A percentile compares a stretch with the other conserved stretches of the same genome.
Evolutionary conservation across 2,329 filamentous ascomycete genomes (phyloP).

Genomic region (Exophiala oligosperma): DNA sequence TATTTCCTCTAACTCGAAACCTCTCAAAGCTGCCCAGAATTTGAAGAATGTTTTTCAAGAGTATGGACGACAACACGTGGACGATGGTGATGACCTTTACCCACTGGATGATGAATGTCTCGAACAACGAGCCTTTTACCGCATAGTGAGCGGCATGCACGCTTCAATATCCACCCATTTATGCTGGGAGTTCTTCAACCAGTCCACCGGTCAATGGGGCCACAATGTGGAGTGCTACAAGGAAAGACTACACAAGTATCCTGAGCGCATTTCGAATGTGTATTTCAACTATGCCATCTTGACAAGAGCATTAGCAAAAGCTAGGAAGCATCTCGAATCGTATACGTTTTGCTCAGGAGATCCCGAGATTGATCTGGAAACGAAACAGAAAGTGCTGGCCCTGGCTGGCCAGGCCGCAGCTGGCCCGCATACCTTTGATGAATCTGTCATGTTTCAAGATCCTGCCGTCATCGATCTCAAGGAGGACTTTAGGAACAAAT

Average conservation of each 20-base stretch:
- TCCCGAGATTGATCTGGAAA: conserved; percentile 71
- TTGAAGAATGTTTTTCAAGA: conserved; percentile 60
- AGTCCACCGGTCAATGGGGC: conserved; percentile 89
- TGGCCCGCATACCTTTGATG: conserved; percentile 80
- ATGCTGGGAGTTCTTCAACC: conserved; percentile 94
- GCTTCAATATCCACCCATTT: conserved; percentile 95
- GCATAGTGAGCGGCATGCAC: conserved; percentile 95
- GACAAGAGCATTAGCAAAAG: conserved; percentile 85
- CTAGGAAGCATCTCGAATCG: conserved; percentile 74
- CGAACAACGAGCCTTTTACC: conserved; percentile 98
- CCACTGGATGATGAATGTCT: conserved; percentile 89
- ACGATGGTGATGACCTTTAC: conserved; percentile 52
- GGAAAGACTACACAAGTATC: conserved; percentile 75
- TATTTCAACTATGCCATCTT: conserved; percentile 99
- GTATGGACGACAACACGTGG: conserved; percentile 54
- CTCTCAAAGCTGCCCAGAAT: conserved; percentile 57
- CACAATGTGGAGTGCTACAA: conserved; percentile 90
- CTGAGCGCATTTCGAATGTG: conserved; percentile 91
- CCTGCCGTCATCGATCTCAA: conserved; percentile 70
- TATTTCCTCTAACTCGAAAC: conserved; percentile 25
- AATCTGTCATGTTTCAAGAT: conserved; percentile 88
- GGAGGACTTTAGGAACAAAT: conserved; percentile 95
- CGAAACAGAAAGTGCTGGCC: conserved; percentile 76
- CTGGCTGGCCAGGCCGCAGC: conserved; percentile 71
- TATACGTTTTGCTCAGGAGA: conserved; percentile 96